phyloP scores from a whole-genome alignment of 805 yeast genomes.

The Tetrapisispora phaffii region DNA sequence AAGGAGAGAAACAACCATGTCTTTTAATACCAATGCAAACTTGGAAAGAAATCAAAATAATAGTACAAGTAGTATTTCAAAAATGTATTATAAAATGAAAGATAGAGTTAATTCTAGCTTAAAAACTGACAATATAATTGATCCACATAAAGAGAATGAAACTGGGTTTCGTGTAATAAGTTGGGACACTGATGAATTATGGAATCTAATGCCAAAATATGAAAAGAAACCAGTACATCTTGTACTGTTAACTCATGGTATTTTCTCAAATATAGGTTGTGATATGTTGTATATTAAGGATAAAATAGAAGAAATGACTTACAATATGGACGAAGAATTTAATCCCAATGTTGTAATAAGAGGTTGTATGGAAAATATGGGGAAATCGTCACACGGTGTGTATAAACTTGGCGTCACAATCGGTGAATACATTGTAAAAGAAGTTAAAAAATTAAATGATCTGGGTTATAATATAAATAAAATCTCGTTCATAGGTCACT shows the following conservation, averaged over 20 bases:
- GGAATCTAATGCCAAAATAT: slow-evolving; percentile 58
- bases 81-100: slow-evolving; percentile 1
- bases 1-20: background rate
- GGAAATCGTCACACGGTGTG: slow-evolving; percentile 84
- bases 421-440: slow-evolving; percentile 50
- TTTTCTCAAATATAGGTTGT: slow-evolving; percentile 81
- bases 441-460: slow-evolving; percentile 39
- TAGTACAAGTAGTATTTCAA: slow-evolving; percentile 3
- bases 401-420: slow-evolving; percentile 73
- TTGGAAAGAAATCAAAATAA: background rate
- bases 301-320: slow-evolving; percentile 43
- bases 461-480: slow-evolving; percentile 37
- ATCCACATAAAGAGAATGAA: background rate
- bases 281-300: slow-evolving; percentile 87
- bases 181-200: slow-evolving; percentile 55
- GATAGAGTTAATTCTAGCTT: background rate
- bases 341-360: slow-evolving; percentile 59
- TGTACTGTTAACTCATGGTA: slow-evolving; percentile 82
- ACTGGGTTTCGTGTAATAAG: background rate
- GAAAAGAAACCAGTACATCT: slow-evolving; percentile 60
- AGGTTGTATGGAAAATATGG: slow-evolving; percentile 75
- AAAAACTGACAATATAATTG: slow-evolving; percentile 19
- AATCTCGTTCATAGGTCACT: slow-evolving; percentile 86
- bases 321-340: slow-evolving; percentile 10
- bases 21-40: background rate